A percentile compares a stretch with the other conserved stretches of the same genome.
Evolutionary conservation across 2,329 filamentous ascomycete species (phyloP).

Genomic region (Sclerotinia sclerotiorum): DNA sequence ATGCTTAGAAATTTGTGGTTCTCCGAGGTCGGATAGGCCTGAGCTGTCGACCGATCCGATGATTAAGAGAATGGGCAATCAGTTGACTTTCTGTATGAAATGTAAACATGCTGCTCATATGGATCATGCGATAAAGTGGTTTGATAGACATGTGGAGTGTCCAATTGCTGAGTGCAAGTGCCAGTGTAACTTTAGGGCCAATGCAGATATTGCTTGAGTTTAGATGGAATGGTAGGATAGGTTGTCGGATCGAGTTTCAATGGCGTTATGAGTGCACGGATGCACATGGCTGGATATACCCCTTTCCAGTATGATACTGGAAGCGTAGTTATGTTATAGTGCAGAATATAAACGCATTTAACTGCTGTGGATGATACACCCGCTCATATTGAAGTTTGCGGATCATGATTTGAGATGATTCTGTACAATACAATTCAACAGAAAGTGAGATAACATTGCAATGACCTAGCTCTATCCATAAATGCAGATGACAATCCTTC

Average conservation of each 20-base stretch:
- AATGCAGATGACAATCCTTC: neutral
- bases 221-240: neutral
- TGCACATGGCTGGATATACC: conserved; percentile 11
- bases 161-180: conserved; percentile 69
- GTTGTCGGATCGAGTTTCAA: neutral
- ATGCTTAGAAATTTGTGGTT: conserved; percentile 65
- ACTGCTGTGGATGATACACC: neutral
- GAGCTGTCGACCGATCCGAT: conserved; percentile 51
- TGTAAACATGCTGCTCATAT: conserved; percentile 69
- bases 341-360: neutral
- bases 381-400: neutral
- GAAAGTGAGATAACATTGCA: neutral
- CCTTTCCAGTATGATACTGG: conserved; percentile 7
- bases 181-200: conserved; percentile 46
- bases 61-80: conserved; percentile 52
- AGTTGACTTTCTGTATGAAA: conserved; percentile 67
- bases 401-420: neutral
- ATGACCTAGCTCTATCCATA: neutral
- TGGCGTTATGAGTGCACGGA: conserved; percentile 4
- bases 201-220: conserved; percentile 15
- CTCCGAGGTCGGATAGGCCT: conserved; percentile 59
- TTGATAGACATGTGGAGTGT: conserved; percentile 62
- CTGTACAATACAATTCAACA: neutral
- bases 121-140: conserved; percentile 68
- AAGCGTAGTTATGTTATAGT: neutral